Conservation (phyloP, 768 basidiomycete species). For the Lactifluus subvellereus region DNA sequence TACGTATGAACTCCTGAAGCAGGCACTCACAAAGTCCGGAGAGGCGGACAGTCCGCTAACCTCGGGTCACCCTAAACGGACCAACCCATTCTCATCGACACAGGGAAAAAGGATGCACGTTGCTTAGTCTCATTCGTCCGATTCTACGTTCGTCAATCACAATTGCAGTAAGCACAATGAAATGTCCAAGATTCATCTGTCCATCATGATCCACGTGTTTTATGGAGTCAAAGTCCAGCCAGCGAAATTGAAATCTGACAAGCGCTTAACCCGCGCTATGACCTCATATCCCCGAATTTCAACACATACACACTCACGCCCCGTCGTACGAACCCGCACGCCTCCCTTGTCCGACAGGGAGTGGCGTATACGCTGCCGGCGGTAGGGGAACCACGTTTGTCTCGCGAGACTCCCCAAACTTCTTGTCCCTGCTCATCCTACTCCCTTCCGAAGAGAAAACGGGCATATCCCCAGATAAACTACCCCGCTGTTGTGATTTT, state of each 20-base stretch:
- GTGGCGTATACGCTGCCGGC: conserved; percentile 18
- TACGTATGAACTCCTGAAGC: too few relatives aligned
- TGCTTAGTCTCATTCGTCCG: neutral
- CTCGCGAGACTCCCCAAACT: neutral
- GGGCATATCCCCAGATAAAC: neutral
- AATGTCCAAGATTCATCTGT: neutral
- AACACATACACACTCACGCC: too few relatives aligned
- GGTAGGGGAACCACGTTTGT: conserved; percentile 4
- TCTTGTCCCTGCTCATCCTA: neutral
- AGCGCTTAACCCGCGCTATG: neutral
- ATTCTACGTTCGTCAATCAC: too few relatives aligned
- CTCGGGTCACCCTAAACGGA: neutral
- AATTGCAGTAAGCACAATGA: neutral
- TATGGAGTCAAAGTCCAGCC: neutral
- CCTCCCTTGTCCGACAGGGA: conserved; percentile 15
- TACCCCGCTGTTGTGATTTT: neutral
- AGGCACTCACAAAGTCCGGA: too few relatives aligned
- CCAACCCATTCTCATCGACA: neutral
- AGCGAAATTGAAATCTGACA: neutral
- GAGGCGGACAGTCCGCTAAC: neutral
- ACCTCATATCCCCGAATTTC: neutral
- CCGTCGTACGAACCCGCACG: conserved; percentile 2
- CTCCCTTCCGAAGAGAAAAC: neutral
- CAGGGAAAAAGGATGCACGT: neutral
- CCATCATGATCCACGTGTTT: neutral